Conservation (phyloP, 2,329 filamentous ascomycete species). For the Keithomyces neogunnii region DNA sequence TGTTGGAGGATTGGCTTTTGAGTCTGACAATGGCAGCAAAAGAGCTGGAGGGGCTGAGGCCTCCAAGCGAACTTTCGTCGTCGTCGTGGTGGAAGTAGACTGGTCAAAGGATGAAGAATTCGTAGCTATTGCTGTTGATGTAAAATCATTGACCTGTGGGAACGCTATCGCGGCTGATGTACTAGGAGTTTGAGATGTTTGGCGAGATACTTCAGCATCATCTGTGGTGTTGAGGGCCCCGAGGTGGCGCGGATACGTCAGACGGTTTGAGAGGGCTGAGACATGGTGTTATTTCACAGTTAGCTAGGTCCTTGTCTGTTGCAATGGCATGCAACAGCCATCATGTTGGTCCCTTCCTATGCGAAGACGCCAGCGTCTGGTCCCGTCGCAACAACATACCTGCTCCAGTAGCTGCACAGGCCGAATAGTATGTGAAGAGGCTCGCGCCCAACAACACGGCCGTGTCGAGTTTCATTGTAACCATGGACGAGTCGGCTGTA, state of each 20-base stretch:
- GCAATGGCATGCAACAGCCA: too few relatives aligned
- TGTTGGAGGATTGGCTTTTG: neutral
- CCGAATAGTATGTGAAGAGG: constrained; percentile 6
- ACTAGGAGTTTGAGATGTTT: neutral
- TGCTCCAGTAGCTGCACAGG: constrained; percentile 6
- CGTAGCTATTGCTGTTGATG: too few relatives aligned
- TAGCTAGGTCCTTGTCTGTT: too few relatives aligned
- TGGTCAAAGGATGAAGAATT: neutral
- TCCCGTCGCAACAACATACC: constrained; percentile 4
- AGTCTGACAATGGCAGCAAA: neutral
- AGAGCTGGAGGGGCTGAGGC: neutral
- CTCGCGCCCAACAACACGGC: constrained; percentile 10
- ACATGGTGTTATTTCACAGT: neutral
- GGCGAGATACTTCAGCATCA: neutral
- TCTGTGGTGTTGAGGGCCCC: neutral
- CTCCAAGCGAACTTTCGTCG: neutral
- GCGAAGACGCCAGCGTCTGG: neutral
- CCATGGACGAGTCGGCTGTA: neutral
- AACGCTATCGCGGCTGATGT: neutral
- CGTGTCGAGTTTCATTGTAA: constrained; percentile 12
- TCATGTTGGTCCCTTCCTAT: too few relatives aligned
- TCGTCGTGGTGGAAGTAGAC: neutral
- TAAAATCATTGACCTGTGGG: too few relatives aligned
- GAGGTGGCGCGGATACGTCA: neutral
- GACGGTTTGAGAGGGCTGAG: neutral